Conservation (phyloP, 768 basidiomycete species). For the Psilocybe cubensis region DNA sequence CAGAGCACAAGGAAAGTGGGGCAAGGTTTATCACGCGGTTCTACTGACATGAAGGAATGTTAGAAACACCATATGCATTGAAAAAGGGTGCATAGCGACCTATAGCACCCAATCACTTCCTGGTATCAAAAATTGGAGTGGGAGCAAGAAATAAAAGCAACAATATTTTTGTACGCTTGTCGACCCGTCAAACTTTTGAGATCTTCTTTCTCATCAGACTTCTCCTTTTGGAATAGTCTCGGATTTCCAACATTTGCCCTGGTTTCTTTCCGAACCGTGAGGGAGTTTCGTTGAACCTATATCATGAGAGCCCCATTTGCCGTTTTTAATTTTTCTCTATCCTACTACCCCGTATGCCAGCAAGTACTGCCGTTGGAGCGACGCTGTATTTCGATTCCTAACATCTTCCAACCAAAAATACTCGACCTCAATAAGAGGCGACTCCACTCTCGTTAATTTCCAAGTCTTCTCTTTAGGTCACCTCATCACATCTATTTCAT, state of each 20-base stretch:
- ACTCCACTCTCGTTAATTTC: conserved; percentile 17
- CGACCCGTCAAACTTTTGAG: conserved; percentile 10
- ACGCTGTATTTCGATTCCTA: background rate
- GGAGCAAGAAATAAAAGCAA: background rate
- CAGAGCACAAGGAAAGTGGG: conserved; percentile 4
- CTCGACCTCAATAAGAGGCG: conserved; percentile 10
- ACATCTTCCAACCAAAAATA: conserved; percentile 2
- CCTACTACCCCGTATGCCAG: conserved; percentile 16
- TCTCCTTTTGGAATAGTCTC: conserved; percentile 16
- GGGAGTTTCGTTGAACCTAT: conserved; percentile 3
- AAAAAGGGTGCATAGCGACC: conserved; percentile 5
- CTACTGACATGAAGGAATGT: background rate
- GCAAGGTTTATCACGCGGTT: background rate
- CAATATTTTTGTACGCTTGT: conserved; percentile 3
- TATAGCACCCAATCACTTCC: background rate
- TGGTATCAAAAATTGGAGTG: conserved; percentile 3
- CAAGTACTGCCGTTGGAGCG: conserved; percentile 3
- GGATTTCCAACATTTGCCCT: conserved; percentile 6
- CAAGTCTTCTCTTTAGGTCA: background rate
- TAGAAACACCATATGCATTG: conserved; percentile 3
- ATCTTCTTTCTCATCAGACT: conserved; percentile 4
- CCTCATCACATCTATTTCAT: background rate
- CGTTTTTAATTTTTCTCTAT: background rate
- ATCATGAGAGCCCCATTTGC: conserved; percentile 4
- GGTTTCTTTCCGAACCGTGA: background rate